Evolutionary conservation across 2,329 filamentous ascomycete species (phyloP).

Genomic region (Hymenoscyphus scutula): DNA sequence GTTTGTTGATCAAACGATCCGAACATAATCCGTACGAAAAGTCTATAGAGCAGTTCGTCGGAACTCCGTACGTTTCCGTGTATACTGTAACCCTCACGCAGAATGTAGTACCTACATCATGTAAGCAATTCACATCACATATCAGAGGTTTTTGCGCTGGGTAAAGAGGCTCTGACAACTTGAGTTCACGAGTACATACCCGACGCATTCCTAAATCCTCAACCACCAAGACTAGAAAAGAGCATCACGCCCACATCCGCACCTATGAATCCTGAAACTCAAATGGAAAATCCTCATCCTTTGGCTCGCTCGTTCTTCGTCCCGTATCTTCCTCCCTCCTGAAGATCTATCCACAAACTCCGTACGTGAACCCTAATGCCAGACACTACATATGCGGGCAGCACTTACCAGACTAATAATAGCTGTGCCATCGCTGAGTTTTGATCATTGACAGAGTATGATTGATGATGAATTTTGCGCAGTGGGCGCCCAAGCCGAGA

Average conservation of each 20-base stretch:
- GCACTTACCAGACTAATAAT: neutral
- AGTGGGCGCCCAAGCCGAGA: neutral
- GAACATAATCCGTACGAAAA: neutral
- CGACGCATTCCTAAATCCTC: neutral
- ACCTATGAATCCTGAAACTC: neutral
- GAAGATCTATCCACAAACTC: conserved; percentile 1
- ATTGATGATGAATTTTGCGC: neutral
- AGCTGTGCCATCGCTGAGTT: neutral
- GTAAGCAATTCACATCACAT: neutral
- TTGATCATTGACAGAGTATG: neutral
- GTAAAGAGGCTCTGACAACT: neutral
- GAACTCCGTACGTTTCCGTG: too few relatives aligned
- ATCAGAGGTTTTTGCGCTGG: neutral
- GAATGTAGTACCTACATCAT: neutral
- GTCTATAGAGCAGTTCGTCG: too few relatives aligned
- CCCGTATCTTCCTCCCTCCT: neutral
- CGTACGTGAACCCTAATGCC: neutral
- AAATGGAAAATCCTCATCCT: neutral
- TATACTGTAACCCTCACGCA: too few relatives aligned
- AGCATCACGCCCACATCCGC: neutral
- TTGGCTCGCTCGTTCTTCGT: neutral
- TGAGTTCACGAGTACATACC: neutral
- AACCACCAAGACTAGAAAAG: neutral
- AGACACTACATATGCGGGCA: neutral
- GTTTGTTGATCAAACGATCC: conserved; percentile 2